These are phyloP conservation scores for Aspergillus sp. DNA, from an alignment of 2,329 filamentous ascomycete genomes.

Conservation along the genomic window DNA sequence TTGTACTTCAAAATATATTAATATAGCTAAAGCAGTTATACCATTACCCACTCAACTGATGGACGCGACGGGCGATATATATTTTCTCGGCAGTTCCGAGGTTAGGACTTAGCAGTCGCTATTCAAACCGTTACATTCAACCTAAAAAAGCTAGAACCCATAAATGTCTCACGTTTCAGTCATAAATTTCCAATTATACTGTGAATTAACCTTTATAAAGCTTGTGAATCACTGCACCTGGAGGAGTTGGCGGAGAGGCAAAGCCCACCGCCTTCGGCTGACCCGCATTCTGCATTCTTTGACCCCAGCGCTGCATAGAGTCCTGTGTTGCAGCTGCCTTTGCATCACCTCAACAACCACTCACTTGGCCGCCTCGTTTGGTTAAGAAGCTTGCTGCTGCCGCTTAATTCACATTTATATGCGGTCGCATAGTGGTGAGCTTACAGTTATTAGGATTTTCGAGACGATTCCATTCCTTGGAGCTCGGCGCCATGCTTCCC, in stretches of 20 bases:
- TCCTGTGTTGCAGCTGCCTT: conserved; percentile 4
- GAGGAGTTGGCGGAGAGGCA: too few relatives aligned
- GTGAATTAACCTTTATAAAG: background rate
- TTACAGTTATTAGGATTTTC: background rate
- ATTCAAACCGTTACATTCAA: too few relatives aligned
- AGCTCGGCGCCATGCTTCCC: conserved; percentile 28
- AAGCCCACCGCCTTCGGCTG: conserved; percentile 21
- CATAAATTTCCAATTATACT: background rate
- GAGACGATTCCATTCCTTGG: background rate
- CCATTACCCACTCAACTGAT: too few relatives aligned
- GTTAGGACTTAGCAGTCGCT: too few relatives aligned
- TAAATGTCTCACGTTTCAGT: too few relatives aligned
- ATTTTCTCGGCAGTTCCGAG: too few relatives aligned
- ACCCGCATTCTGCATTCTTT: conserved; percentile 13
- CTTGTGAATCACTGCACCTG: background rate
- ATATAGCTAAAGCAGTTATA: too few relatives aligned
- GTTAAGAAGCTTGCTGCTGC: background rate
- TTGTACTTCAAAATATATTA: too few relatives aligned
- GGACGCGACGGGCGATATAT: too few relatives aligned
- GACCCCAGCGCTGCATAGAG: conserved; percentile 6
- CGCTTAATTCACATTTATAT: background rate
- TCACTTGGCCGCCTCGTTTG: background rate
- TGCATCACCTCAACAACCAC: conserved; percentile 17
- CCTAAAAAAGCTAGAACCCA: too few relatives aligned
- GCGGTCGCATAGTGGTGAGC: conserved; percentile 7